Evolutionary conservation across 305 asterid genomes (phyloP).

Genomic region (Coffea humblotiana): DNA sequence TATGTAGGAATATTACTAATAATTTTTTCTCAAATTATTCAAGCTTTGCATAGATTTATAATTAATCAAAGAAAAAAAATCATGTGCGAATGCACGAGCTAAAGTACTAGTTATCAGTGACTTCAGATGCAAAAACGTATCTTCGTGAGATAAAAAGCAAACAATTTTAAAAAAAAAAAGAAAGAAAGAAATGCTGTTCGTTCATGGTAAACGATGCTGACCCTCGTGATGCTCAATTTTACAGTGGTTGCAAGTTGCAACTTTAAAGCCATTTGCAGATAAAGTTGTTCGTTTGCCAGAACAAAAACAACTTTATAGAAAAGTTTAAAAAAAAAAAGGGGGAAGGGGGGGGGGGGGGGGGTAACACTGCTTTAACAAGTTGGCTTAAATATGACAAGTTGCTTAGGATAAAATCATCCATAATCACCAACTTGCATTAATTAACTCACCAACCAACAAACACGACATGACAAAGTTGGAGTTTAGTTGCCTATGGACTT

Average conservation of each 20-base stretch:
- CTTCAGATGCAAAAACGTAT: no score
- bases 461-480: no score
- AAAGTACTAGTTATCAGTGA: neutral
- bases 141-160: neutral
- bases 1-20: no score
- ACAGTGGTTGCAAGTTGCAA: neutral
- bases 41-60: no score
- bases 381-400: neutral
- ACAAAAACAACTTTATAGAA: neutral
- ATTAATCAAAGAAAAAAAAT: no score
- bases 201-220: neutral
- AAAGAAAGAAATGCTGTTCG: neutral
- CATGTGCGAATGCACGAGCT: no score
- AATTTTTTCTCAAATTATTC: no score
- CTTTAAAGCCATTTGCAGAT: neutral
- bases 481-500: no score
- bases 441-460: no score
- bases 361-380: neutral
- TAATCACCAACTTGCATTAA: slow-evolving; percentile 1
- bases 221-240: neutral
- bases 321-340: neutral
- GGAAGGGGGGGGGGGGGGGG: no score
- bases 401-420: neutral
- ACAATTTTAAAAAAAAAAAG: no score
- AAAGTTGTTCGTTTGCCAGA: neutral